Evolutionary conservation across 306 rosid genomes (phyloP).

Genomic region (Rosa persica): DNA sequence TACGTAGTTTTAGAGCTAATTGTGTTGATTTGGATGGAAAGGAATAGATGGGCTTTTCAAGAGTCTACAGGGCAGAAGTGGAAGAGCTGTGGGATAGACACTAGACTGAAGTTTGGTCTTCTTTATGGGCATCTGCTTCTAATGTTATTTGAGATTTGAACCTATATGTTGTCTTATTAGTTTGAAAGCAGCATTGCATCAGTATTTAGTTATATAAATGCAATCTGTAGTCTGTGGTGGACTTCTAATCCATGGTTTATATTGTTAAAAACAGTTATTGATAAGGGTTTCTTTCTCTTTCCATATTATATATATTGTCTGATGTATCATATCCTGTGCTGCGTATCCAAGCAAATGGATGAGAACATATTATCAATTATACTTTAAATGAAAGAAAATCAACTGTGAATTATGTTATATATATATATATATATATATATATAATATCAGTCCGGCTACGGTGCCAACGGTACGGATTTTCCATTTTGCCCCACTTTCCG

Average conservation of each 20-base stretch:
- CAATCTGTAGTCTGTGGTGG: not conserved
- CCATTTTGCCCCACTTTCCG: too few species aligned
- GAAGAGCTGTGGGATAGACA: not conserved
- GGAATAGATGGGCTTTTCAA: not conserved
- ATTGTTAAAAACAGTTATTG: not conserved
- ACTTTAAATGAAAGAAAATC: conserved; percentile 2
- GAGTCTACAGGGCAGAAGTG: not conserved
- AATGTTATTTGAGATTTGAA: not conserved
- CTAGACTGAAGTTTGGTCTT: not conserved
- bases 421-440: conserved; percentile 9
- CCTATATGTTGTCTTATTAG: not conserved
- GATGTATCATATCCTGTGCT: not conserved
- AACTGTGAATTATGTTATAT: not conserved
- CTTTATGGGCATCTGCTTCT: not conserved
- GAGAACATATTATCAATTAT: not conserved
- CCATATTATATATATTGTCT: not conserved
- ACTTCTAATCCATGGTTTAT: not conserved
- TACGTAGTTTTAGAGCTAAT: too few species aligned
- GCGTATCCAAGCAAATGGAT: not conserved
- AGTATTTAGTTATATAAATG: not conserved
- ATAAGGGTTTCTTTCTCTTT: not conserved
- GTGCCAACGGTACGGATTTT: too few species aligned
- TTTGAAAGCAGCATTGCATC: not conserved
- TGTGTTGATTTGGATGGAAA: too few species aligned
- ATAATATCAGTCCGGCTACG: too few species aligned